Evolutionary conservation across 176 grass and related monocot genomes (phyloP), one percentile per base, ranked within the genome.

Genomic region (Oryza meridionalis): DNA sequence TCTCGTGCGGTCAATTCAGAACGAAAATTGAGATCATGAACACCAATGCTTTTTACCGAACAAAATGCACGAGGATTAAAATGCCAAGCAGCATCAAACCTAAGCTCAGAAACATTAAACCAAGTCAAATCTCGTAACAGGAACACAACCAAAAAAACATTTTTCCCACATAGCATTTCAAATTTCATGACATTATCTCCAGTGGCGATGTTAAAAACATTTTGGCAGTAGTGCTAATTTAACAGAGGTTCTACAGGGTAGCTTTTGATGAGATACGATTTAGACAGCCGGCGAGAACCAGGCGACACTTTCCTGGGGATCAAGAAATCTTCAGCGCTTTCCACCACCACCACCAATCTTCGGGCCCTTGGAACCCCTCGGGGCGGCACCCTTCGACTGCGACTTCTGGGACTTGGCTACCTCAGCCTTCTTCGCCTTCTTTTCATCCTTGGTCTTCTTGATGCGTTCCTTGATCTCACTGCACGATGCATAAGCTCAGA

Each of bases 381-480:
- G 87, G 19, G 44, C 58, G 0, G 69, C 61, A 0, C 87, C 38
- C 82, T 89, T 89, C 0, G 25, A 62, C 70, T 89, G 87, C 0
- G 37, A 0, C 70, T 89, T 89, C 37, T 84, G 82, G 45, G 82
- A 80, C 71, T 89, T 89, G 44, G 27, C 12, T 19, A 84, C 76
- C 82, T 89, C 87, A 0, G 77, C 82, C 82, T 89, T 89, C 87
- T 89, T 89, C 10, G 87, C 87, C 77, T 84, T 84, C 76, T 89
- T 89, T 47, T 89, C 87, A 26, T 89, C 87, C 70, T 89, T 89
- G 21, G 87, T 89, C 82, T 89, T 89, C 87, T 89, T 89, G 64
- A 89, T 89, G 62, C 87, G 87, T 77, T 89, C 87, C 77, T 89
- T 89, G 82, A 89, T 89, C 87, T 89, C 87, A 10, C 87, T 89